Conservation (phyloP, 2,329 filamentous ascomycete species). For the Fonsecaea monophora region DNA sequence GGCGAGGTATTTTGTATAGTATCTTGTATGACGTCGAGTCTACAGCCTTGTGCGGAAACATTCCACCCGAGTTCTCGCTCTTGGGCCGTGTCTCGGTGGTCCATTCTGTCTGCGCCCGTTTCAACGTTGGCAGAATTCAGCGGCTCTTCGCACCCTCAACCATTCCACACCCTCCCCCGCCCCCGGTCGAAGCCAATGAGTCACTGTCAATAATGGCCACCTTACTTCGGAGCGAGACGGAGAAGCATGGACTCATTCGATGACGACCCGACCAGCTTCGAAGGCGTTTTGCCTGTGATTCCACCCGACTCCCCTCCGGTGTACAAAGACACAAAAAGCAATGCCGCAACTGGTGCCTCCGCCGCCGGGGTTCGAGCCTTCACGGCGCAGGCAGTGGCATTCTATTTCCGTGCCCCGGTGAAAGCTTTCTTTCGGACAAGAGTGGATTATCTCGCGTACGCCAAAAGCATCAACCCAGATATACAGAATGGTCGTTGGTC, state of each 20-base stretch:
- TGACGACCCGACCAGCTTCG: constrained; percentile 39
- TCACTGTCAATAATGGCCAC: constrained; percentile 26
- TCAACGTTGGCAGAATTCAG: neutral
- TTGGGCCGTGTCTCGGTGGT: neutral
- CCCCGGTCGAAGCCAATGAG: constrained; percentile 3
- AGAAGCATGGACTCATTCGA: constrained; percentile 37
- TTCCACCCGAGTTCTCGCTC: neutral
- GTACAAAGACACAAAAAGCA: constrained; percentile 59
- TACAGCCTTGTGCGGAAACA: neutral
- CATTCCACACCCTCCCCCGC: no score
- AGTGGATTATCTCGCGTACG: constrained; percentile 79
- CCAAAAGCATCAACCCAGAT: constrained; percentile 67
- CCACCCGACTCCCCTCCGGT: constrained; percentile 37
- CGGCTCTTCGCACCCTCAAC: neutral
- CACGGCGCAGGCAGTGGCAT: constrained; percentile 81
- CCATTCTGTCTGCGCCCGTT: neutral
- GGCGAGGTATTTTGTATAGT: no score
- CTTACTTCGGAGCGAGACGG: neutral
- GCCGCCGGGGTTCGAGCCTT: constrained; percentile 84
- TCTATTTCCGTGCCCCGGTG: constrained; percentile 89
- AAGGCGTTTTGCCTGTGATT: constrained; percentile 35
- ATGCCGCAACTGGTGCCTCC: constrained; percentile 75
- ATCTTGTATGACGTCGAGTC: neutral
- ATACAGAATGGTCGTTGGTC: constrained; percentile 58
- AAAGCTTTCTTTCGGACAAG: constrained; percentile 91